Conservation (phyloP, 495 filamentous ascomycete species). For the Cairneyella variabilis region DNA sequence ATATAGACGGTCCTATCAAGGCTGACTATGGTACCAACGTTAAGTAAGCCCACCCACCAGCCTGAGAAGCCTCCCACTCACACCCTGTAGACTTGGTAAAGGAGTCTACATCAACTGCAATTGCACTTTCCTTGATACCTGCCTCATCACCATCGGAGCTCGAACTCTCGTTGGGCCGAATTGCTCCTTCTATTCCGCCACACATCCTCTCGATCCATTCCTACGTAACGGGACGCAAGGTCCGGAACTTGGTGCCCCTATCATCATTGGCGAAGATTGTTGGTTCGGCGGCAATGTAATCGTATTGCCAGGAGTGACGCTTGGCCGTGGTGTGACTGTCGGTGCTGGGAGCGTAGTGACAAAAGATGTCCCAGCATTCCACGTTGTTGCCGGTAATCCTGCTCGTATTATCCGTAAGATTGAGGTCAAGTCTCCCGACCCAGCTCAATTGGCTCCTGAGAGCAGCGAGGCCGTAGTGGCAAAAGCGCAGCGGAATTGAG, state of each 20-base stretch:
- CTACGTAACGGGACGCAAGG: slow-evolving; percentile 70
- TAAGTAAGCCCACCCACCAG: slow-evolving; percentile 27
- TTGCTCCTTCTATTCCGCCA: slow-evolving; percentile 67
- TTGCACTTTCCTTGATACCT: slow-evolving; percentile 73
- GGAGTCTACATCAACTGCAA: slow-evolving; percentile 77
- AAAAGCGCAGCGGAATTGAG: not conserved
- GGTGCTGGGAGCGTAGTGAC: slow-evolving; percentile 90
- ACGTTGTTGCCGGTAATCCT: slow-evolving; percentile 65
- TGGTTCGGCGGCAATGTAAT: slow-evolving; percentile 82
- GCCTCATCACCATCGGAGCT: slow-evolving; percentile 69
- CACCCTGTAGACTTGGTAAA: slow-evolving; percentile 45
- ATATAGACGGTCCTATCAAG: slow-evolving; percentile 66
- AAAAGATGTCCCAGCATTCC: slow-evolving; percentile 66
- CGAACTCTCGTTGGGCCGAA: slow-evolving; percentile 79
- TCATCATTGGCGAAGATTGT: slow-evolving; percentile 80
- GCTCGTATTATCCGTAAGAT: slow-evolving; percentile 57
- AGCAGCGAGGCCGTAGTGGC: slow-evolving; percentile 13
- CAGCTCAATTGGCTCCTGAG: not conserved
- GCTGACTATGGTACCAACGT: slow-evolving; percentile 78
- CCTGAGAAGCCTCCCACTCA: not conserved
- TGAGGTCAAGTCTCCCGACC: slow-evolving; percentile 29
- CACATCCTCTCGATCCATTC: slow-evolving; percentile 72
- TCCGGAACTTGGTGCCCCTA: slow-evolving; percentile 70
- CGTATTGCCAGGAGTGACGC: slow-evolving; percentile 73
- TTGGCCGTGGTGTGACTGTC: slow-evolving; percentile 68